A percentile compares a stretch with the other conserved stretches of the same genome.
These are phyloP conservation scores for Sporothrix phasma DNA, from an alignment of 2,329 filamentous ascomycete species.

Conservation along the genomic window DNA sequence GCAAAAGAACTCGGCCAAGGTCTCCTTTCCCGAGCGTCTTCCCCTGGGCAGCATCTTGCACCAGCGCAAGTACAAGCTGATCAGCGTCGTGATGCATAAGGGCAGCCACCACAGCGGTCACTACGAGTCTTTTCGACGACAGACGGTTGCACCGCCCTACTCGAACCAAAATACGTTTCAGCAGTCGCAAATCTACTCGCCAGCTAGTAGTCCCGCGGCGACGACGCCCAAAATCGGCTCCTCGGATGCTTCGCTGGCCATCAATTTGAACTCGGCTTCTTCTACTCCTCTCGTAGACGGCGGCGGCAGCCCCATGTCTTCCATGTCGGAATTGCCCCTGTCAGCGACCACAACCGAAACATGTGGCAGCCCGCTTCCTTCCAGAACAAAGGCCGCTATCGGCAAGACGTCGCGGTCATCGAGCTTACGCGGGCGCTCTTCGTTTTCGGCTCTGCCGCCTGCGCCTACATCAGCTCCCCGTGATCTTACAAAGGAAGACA, in stretches of 20 bases:
- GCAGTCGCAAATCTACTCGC: conserved; percentile 62
- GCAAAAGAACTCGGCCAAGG: conserved; percentile 89
- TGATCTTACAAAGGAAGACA: conserved; percentile 19
- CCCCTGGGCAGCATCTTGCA: conserved; percentile 70
- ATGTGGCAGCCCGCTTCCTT: neutral
- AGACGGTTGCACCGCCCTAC: conserved; percentile 68
- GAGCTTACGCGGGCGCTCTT: conserved; percentile 11
- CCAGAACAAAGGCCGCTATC: neutral
- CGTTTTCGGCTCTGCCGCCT: conserved; percentile 15
- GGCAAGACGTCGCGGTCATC: neutral
- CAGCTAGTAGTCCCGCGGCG: conserved; percentile 42
- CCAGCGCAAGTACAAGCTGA: conserved; percentile 70
- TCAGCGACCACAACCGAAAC: conserved; percentile 8
- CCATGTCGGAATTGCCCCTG: conserved; percentile 39
- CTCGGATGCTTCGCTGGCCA: neutral
- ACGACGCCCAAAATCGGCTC: conserved; percentile 35
- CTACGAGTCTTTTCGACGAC: conserved; percentile 90
- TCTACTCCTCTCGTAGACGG: conserved; percentile 5
- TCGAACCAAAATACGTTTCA: conserved; percentile 75
- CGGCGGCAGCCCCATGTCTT: conserved; percentile 33
- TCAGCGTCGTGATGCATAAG: conserved; percentile 86
- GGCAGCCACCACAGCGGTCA: conserved; percentile 94
- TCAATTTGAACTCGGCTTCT: neutral
- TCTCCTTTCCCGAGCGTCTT: conserved; percentile 80
- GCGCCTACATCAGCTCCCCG: conserved; percentile 22